These are phyloP conservation scores for Hypoxylon rickii DNA, from an alignment of 495 filamentous ascomycete species.

Conservation along the genomic window DNA sequence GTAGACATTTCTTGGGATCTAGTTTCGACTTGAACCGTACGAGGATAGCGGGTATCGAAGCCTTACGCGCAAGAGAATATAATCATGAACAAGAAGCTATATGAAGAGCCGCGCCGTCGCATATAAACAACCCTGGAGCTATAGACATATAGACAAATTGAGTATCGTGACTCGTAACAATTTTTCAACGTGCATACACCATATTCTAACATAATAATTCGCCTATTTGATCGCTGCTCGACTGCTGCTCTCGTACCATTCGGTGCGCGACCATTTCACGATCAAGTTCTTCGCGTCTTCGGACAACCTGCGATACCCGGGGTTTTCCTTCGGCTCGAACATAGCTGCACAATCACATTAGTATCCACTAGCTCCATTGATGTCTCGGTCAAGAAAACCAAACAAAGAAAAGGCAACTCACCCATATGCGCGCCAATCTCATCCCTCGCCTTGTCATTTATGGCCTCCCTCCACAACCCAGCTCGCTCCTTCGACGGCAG, in stretches of 20 bases:
- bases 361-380: neutral
- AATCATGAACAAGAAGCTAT: constrained; percentile 23
- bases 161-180: constrained; percentile 10
- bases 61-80: constrained; percentile 8
- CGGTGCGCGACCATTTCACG: constrained; percentile 59
- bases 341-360: constrained; percentile 55
- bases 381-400: neutral
- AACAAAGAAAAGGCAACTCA: constrained; percentile 37
- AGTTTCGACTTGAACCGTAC: too few species aligned
- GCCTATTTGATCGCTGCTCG: constrained; percentile 28
- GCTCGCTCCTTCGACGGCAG: constrained; percentile 62
- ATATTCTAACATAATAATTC: too few species aligned
- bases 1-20: too few species aligned
- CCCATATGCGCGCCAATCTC: constrained; percentile 83
- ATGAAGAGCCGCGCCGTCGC: neutral
- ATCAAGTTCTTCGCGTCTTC: constrained; percentile 68
- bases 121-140: neutral
- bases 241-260: constrained; percentile 53
- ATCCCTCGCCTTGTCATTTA: constrained; percentile 78
- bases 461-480: constrained; percentile 64
- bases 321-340: constrained; percentile 82
- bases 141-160: constrained; percentile 2
- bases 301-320: constrained; percentile 71
- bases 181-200: too few species aligned
- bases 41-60: too few species aligned